phyloP scores from a whole-genome alignment of 768 basidiomycete species.

The Termitomyces sp. region DNA sequence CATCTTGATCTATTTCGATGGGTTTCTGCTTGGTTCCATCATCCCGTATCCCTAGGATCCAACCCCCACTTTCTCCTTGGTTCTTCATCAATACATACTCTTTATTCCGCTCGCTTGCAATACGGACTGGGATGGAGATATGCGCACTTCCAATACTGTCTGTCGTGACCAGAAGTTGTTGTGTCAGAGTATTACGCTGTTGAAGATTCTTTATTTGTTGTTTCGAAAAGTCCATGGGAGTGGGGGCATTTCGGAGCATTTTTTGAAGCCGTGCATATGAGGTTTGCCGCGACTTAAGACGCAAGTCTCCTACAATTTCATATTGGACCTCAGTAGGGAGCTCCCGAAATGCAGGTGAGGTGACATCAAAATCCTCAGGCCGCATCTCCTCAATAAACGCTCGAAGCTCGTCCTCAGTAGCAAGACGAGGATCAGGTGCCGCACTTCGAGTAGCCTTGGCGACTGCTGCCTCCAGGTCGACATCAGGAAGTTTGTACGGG shows the following conservation, averaged over 20 bases:
- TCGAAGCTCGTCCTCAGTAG: constrained; percentile 93
- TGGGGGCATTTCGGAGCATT: constrained; percentile 77
- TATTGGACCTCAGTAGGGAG: constrained; percentile 97
- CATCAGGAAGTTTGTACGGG: constrained; percentile 88
- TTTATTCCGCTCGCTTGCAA: constrained; percentile 92
- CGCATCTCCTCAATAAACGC: constrained; percentile 95
- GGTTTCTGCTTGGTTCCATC: constrained; percentile 82
- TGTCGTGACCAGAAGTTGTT: constrained; percentile 88
- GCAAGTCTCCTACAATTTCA: constrained; percentile 95
- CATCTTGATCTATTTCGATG: constrained; percentile 79
- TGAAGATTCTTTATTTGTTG: constrained; percentile 91
- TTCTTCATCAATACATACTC: constrained; percentile 96
- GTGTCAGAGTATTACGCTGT: constrained; percentile 88
- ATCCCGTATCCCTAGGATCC: constrained; percentile 91
- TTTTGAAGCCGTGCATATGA: constrained; percentile 88
- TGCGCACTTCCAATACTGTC: constrained; percentile 90
- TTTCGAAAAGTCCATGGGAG: constrained; percentile 93
- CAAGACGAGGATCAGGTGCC: constrained; percentile 85
- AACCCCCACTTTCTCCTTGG: constrained; percentile 82
- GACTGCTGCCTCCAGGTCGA: constrained; percentile 64
- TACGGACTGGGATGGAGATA: constrained; percentile 86
- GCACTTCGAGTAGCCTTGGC: constrained; percentile 56
- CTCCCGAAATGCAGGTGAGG: constrained; percentile 84
- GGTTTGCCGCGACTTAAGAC: constrained; percentile 91
- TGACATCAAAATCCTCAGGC: constrained; percentile 92